Evolutionary conservation across 495 filamentous ascomycete species (phyloP).

Genomic region (Penicillium alfredii): DNA sequence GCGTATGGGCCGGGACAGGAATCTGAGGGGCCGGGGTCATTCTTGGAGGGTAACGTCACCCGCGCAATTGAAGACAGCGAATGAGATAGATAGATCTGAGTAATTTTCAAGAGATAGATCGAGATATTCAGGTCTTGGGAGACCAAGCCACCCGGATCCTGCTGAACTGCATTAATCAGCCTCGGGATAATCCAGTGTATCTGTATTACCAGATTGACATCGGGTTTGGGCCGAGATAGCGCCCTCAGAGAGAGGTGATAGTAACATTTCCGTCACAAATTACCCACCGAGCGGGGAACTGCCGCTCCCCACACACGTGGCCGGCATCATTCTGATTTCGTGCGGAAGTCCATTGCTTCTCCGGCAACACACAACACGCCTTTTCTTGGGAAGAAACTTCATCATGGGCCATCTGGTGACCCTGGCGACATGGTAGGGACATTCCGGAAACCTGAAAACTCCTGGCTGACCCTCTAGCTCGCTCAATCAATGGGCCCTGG

Average conservation of each 20-base stretch:
- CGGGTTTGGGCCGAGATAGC: conserved; percentile 13
- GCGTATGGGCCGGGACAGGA: conserved; percentile 53
- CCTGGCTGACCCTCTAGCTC: conserved; percentile 22
- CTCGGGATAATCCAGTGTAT: conserved; percentile 3
- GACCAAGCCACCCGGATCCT: no score
- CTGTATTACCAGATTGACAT: conserved; percentile 5
- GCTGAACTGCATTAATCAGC: conserved; percentile 38
- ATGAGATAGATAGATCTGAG: no score
- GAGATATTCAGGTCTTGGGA: no score
- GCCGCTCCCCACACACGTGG: conserved; percentile 40
- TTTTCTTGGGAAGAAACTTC: conserved; percentile 1
- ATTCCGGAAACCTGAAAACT: background rate
- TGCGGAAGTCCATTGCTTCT: background rate
- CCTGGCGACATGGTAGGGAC: conserved; percentile 34
- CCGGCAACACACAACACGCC: background rate
- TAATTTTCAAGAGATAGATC: no score
- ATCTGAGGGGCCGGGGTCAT: conserved; percentile 34
- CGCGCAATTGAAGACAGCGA: no score
- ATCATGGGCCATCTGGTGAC: conserved; percentile 39
- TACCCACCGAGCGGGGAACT: conserved; percentile 22
- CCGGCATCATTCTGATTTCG: conserved; percentile 13
- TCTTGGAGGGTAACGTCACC: no score
- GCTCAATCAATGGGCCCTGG: conserved; percentile 59
- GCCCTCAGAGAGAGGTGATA: background rate
- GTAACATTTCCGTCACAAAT: conserved; percentile 21